Conservation (phyloP, 768 basidiomycete genomes). For the Rhodosporidiobolus sp. region DNA sequence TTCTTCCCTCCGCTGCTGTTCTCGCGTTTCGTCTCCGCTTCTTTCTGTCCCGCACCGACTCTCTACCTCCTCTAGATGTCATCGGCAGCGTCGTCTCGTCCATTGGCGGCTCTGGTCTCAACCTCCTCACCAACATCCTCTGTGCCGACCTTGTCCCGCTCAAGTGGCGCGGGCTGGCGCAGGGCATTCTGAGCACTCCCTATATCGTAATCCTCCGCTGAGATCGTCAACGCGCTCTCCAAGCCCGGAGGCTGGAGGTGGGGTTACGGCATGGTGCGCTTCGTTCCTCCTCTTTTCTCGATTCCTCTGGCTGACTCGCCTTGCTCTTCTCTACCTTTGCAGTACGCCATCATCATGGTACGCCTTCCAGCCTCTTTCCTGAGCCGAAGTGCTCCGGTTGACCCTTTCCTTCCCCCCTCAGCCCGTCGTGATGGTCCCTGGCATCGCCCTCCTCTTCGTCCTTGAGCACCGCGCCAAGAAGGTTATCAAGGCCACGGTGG, state of each 20-base stretch:
- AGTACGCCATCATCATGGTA: conserved; percentile 23
- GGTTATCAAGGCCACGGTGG: too few species aligned
- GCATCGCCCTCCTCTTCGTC: conserved; percentile 6
- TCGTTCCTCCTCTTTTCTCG: too few species aligned
- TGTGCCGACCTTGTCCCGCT: conserved; percentile 48
- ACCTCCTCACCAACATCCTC: conserved; percentile 44
- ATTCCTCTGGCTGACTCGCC: too few species aligned
- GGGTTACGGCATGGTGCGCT: too few species aligned
- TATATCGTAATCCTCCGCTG: conserved; percentile 42
- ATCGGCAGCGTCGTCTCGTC: conserved; percentile 45
- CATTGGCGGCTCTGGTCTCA: conserved; percentile 45
- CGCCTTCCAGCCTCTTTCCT: not conserved
- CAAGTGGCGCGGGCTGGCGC: conserved; percentile 47
- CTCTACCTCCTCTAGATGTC: conserved; percentile 3
- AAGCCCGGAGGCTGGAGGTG: too few species aligned
- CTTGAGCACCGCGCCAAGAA: conserved; percentile 12
- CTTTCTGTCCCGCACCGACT: too few species aligned
- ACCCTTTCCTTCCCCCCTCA: not conserved
- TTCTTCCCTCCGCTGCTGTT: too few species aligned
- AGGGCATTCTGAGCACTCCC: conserved; percentile 44
- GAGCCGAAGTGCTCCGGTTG: not conserved
- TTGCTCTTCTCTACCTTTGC: too few species aligned
- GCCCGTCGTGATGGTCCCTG: conserved; percentile 11
- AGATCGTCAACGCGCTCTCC: too few species aligned
- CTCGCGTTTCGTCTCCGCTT: too few species aligned